phyloP scores from a whole-genome alignment of 1,284 basidiomycete genomes.

The Exobasidium rhododendri region DNA sequence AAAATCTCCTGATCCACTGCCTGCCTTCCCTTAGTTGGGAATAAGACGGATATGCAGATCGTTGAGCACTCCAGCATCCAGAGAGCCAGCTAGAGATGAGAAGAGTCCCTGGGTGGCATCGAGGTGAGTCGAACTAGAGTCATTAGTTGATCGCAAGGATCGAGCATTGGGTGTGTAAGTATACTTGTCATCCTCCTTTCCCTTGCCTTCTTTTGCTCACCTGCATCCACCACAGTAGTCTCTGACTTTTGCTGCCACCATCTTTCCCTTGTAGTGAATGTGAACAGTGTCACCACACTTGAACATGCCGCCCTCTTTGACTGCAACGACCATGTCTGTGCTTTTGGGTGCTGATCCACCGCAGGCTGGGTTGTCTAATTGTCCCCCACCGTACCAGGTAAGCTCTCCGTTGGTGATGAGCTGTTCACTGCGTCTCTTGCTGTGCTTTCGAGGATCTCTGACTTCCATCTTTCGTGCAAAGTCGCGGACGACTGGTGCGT shows the following conservation, averaged over 20 bases:
- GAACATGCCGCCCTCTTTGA: conserved; percentile 27
- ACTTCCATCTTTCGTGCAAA: conserved; percentile 2
- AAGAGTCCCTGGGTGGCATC: conserved; percentile 40
- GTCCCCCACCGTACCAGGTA: conserved; percentile 16
- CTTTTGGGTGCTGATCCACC: conserved; percentile 40
- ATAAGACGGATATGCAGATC: too few relatives aligned
- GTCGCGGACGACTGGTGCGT: not conserved
- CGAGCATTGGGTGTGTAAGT: too few relatives aligned
- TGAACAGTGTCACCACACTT: conserved; percentile 14
- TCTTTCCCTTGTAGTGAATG: conserved; percentile 16
- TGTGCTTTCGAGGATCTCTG: conserved; percentile 5
- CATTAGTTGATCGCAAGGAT: too few relatives aligned
- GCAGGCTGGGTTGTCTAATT: conserved; percentile 47
- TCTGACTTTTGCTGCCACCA: conserved; percentile 17
- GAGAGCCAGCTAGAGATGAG: conserved; percentile 37
- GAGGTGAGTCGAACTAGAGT: conserved; percentile 31
- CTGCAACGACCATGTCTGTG: conserved; percentile 36
- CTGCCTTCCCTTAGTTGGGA: too few relatives aligned
- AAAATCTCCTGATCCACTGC: too few relatives aligned
- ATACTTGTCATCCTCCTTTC: too few relatives aligned
- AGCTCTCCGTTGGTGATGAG: conserved; percentile 1
- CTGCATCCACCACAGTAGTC: conserved; percentile 18
- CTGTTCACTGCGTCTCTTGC: not conserved
- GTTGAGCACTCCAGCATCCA: too few relatives aligned
- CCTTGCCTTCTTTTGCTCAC: too few relatives aligned